Base-by-base conservation (phyloP, 1,284 basidiomycete genomes). In the Malassezia pachydermatis region DNA sequence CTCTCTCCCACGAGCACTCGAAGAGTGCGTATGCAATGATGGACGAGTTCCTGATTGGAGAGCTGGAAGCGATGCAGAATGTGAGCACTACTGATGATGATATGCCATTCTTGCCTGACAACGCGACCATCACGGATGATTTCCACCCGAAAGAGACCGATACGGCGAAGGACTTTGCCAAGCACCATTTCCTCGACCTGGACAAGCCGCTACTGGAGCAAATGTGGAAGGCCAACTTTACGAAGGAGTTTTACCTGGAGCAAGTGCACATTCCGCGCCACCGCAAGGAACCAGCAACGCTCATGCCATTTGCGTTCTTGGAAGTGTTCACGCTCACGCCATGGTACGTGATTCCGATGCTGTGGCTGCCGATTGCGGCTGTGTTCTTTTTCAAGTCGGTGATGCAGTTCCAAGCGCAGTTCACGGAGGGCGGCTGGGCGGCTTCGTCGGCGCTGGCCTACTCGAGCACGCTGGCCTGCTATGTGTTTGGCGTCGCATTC, bases 251-350 rank as follows among this genome's bases (percentile, higher is more conserved):
- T 72, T 98, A 98, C 73, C 77, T 98, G 44, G 80, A 87, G 67
- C 92, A 98, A 73, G 88, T 98, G 0, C 92, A 98, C 73, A 92
- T 73, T 86, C 92, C 51, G 6, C 82, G 92, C 40, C 94, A 98
- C 73, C 73, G 94, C 44, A 78, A 83, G 24, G 79, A 89, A 39
- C 83, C 88, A 10, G 89, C 89, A 0, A 81, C 86, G 54, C 76
- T 98, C 57, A 96, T 98, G 71, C 84, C 84, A 14, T 82, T 83
- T 5, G 76, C 78, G 51, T 79, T 82, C 56, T 81, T 96, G 29
- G 92, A 98, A 78, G 74, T 86, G 49, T 82, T 84, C 67, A 94
- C 89, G 0, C 78, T 84, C 34, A 95, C 92, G 24, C 76, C 82
- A 49, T 99, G 94, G 94, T 98, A 84, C 74, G 84, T 94, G 4